A percentile compares a stretch with the other conserved stretches of the same genome.
phyloP scores from a whole-genome alignment of 768 basidiomycete genomes.

The Collybiopsis luxurians region DNA sequence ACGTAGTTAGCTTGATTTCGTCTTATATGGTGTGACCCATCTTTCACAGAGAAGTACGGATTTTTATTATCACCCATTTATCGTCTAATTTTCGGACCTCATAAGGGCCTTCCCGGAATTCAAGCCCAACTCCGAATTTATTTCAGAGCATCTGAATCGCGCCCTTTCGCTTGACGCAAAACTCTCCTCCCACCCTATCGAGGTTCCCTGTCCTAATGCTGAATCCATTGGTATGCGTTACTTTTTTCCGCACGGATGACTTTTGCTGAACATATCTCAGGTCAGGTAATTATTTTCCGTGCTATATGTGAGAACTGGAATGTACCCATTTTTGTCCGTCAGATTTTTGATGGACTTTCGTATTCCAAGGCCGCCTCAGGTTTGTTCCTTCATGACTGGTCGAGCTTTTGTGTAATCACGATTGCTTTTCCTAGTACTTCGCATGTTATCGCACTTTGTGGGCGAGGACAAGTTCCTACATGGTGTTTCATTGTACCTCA shows the following conservation, averaged over 20 bases:
- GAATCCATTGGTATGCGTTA: slow-evolving; percentile 50
- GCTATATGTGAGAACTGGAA: neutral
- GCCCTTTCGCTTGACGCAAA: slow-evolving; percentile 65
- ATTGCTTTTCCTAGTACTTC: slow-evolving; percentile 42
- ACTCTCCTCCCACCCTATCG: slow-evolving; percentile 67
- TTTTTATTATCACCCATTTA: neutral
- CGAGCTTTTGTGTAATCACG: neutral
- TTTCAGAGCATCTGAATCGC: slow-evolving; percentile 49
- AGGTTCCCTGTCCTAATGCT: slow-evolving; percentile 63
- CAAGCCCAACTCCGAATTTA: slow-evolving; percentile 60
- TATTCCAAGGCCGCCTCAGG: slow-evolving; percentile 61
- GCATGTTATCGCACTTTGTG: slow-evolving; percentile 67
- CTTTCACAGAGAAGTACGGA: slow-evolving; percentile 6
- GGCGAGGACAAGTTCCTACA: slow-evolving; percentile 67
- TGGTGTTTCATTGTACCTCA: slow-evolving; percentile 71
- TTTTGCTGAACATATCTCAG: neutral
- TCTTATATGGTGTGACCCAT: neutral
- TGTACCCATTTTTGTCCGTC: neutral
- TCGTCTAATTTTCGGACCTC: slow-evolving; percentile 1
- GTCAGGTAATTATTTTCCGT: slow-evolving; percentile 7
- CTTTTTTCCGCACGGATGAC: neutral
- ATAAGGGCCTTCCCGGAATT: slow-evolving; percentile 55
- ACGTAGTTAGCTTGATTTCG: slow-evolving; percentile 17
- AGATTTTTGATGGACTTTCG: slow-evolving; percentile 70
- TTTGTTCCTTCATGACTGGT: slow-evolving; percentile 15